Evolutionary conservation across 805 yeast species (phyloP).

Genomic region (Ogataea paraovalis): DNA sequence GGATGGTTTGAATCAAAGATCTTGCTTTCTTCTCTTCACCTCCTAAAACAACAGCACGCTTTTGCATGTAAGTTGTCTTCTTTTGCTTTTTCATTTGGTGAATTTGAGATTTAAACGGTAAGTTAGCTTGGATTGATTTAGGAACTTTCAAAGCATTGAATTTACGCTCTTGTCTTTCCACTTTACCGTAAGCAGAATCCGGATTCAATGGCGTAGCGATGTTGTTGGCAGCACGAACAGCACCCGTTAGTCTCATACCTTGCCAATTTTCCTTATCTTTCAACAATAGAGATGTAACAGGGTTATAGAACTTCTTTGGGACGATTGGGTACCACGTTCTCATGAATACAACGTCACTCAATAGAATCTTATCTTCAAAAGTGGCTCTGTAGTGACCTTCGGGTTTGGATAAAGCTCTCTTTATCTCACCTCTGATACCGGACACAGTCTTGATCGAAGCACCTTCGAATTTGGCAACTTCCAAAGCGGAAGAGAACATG

Average conservation of each 20-base stretch:
- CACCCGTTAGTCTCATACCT: conserved; percentile 95
- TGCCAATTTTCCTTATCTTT: conserved; percentile 81
- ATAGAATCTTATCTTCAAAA: conserved; percentile 88
- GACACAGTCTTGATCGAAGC: conserved; percentile 95
- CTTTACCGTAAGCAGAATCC: conserved; percentile 55
- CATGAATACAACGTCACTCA: conserved; percentile 85
- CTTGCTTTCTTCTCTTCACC: conserved; percentile 95
- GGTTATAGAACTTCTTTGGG: conserved; percentile 88
- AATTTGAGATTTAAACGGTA: conserved; percentile 92
- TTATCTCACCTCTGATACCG: conserved; percentile 96
- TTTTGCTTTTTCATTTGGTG: conserved; percentile 84
- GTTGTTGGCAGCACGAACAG: conserved; percentile 73
- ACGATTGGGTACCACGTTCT: conserved; percentile 97
- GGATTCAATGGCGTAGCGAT: conserved; percentile 57
- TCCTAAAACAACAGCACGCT: conserved; percentile 89
- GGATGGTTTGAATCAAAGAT: conserved; percentile 79
- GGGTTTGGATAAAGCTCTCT: conserved; percentile 88
- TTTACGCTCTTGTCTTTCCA: conserved; percentile 79
- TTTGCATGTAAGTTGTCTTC: conserved; percentile 73
- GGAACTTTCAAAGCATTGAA: conserved; percentile 91
- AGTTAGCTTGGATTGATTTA: conserved; percentile 61
- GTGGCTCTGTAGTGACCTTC: conserved; percentile 96
- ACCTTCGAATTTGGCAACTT: conserved; percentile 97
- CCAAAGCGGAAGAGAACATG: conserved; percentile 89
- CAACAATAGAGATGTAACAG: conserved; percentile 85